These are phyloP conservation scores for Xerocomellus intermedius DNA, from an alignment of 768 basidiomycete species.

Conservation along the genomic window DNA sequence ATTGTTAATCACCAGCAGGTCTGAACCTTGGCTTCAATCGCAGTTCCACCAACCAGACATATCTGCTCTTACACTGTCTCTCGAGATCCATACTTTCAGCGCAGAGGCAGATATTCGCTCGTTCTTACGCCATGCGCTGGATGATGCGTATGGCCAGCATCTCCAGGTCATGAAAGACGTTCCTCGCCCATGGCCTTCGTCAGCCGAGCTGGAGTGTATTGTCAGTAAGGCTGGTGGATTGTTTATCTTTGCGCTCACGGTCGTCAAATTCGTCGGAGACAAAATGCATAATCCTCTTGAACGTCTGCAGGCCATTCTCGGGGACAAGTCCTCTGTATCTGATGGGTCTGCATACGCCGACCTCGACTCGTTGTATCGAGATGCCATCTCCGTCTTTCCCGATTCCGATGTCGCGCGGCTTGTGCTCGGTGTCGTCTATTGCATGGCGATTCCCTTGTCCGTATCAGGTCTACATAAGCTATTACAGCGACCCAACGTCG, in stretches of 20 bases:
- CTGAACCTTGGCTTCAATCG: slow-evolving; percentile 19
- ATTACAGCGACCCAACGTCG: slow-evolving; percentile 14
- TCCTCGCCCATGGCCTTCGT: slow-evolving; percentile 26
- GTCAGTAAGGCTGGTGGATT: slow-evolving; percentile 24
- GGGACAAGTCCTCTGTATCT: background rate
- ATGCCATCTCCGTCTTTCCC: slow-evolving; percentile 19
- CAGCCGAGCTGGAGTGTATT: slow-evolving; percentile 17
- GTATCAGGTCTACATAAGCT: slow-evolving; percentile 14
- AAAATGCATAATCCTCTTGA: slow-evolving; percentile 11
- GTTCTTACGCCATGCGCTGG: slow-evolving; percentile 21
- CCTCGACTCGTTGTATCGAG: slow-evolving; percentile 19
- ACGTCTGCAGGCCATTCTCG: slow-evolving; percentile 15
- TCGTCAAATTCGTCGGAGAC: slow-evolving; percentile 26
- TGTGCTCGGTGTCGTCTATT: slow-evolving; percentile 19
- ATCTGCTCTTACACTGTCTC: slow-evolving; percentile 5
- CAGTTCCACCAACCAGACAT: slow-evolving; percentile 17
- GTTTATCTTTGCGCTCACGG: slow-evolving; percentile 31
- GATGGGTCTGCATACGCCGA: slow-evolving; percentile 15
- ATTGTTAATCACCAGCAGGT: slow-evolving; percentile 27
- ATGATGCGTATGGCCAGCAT: slow-evolving; percentile 17
- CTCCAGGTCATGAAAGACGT: slow-evolving; percentile 15
- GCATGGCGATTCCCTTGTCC: slow-evolving; percentile 12
- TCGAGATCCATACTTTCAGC: slow-evolving; percentile 25
- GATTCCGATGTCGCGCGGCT: slow-evolving; percentile 17
- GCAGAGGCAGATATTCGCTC: slow-evolving; percentile 25